Evolutionary conservation across 306 rosid genomes (phyloP), one percentile per base, ranked within the genome.

Genomic region (Argentina anserina): DNA sequence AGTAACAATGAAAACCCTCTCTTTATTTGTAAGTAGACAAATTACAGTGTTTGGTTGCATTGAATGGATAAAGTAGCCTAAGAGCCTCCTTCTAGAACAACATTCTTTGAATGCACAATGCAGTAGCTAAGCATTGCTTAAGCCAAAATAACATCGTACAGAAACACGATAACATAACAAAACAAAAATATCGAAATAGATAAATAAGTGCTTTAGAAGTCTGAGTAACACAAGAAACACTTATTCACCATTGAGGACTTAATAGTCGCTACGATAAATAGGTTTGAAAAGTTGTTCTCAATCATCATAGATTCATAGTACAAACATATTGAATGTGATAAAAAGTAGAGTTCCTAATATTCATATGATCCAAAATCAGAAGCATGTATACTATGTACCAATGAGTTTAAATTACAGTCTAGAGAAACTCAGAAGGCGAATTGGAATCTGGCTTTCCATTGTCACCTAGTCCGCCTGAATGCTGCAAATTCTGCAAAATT

Each of bases 401-500:
- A 45, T 1, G 50, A 15, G 50, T 45, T 45, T 14, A 15, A 45
- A 15, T 45, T 14, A 45, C 20, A 45, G 20, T 45, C 20, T 45
- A 45, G 50, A 45, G 50, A 80, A 89, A 93, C 69, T 90, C 97
- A 0, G 96, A 89, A 46, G 96, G 98, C 0, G 97, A 90, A 90
- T 84, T 90, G 59, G 89, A 83, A 75, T 90, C 93, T 0, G 90
- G 96, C 76, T 93, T 93, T 62, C 76, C 96, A 82, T 73, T 78
- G 56, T 85, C 88, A 11, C 79, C 96, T 78, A 93, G 83, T 9
- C 73, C 93, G 43, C 85, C 90, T 0, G 85, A 70, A 76, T 89
- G 93, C 79, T 90, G 96, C 90, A 87, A 68, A 80, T 78, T 87
- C 88, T 89, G 94, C 83, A 93, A 77, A 26, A 87, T 91, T 78